Evolutionary conservation across 1,284 basidiomycete genomes (phyloP).

Genomic region (Coniferiporia weirii): DNA sequence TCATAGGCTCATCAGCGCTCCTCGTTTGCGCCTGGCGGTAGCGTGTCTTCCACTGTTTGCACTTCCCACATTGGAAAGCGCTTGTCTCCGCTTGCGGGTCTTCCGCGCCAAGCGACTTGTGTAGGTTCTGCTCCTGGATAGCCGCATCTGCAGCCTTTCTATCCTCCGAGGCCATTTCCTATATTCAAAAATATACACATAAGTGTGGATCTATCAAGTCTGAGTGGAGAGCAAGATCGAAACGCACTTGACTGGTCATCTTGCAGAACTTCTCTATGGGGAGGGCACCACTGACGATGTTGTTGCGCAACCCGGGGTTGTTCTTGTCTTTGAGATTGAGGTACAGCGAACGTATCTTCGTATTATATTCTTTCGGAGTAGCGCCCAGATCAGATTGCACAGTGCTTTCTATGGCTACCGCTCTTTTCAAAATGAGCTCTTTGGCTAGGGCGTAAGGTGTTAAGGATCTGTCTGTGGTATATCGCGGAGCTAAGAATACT

Average conservation of each 20-base stretch:
- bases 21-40: conserved; percentile 95
- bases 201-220: background rate
- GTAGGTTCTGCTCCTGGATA: conserved; percentile 84
- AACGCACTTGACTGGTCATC: conserved; percentile 78
- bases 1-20: conserved; percentile 96
- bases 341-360: conserved; percentile 86
- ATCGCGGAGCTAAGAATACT: conserved; percentile 32
- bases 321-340: conserved; percentile 95
- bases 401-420: conserved; percentile 55
- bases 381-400: conserved; percentile 46
- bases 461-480: background rate
- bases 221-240: background rate
- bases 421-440: conserved; percentile 55
- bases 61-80: conserved; percentile 94
- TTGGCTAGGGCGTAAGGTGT: conserved; percentile 37
- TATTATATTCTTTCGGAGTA: conserved; percentile 51
- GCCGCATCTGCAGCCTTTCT: conserved; percentile 78
- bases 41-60: conserved; percentile 84
- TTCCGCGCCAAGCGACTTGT: conserved; percentile 87
- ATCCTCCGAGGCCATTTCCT: conserved; percentile 97
- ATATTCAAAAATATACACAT: conserved; percentile 1
- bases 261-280: conserved; percentile 63
- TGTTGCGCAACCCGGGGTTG: conserved; percentile 83
- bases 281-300: conserved; percentile 80
- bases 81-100: conserved; percentile 94